Conservation (phyloP, 306 rosid species). For the Astragalus glycyphyllos region DNA sequence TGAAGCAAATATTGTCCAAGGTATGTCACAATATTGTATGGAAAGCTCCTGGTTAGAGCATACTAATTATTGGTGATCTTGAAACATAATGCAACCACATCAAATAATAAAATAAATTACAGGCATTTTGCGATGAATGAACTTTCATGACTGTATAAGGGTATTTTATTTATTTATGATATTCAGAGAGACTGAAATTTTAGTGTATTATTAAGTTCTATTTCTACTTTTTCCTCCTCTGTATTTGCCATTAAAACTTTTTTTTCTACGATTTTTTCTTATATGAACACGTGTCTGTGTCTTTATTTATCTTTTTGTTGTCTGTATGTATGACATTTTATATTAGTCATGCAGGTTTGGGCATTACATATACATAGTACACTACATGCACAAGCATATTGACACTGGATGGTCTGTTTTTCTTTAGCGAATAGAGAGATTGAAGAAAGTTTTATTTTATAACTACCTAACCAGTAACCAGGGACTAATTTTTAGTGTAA, state of each 20-base stretch:
- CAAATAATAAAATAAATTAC: slow-evolving; percentile 22
- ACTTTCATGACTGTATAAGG: slow-evolving; percentile 5
- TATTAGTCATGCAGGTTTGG: not conserved
- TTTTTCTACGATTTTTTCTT: slow-evolving; percentile 3
- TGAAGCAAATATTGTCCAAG: slow-evolving; percentile 78
- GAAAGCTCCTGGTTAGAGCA: not conserved
- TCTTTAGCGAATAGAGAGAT: slow-evolving; percentile 1
- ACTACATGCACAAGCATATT: not conserved
- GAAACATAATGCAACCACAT: not conserved
- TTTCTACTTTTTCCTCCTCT: not conserved
- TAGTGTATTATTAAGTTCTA: not conserved
- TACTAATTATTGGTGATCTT: slow-evolving; percentile 19
- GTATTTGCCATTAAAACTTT: not conserved
- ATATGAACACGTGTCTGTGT: not conserved
- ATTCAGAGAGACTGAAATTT: not conserved
- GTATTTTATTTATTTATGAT: not conserved
- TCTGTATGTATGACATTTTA: not conserved
- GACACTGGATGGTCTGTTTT: not conserved
- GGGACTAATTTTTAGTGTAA: not conserved
- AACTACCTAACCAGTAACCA: not conserved
- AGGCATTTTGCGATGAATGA: slow-evolving; percentile 1
- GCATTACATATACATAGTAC: not conserved
- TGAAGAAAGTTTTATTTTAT: not conserved
- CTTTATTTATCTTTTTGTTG: not conserved
- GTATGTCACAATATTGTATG: slow-evolving; percentile 57